Evolutionary conservation across 1,284 basidiomycete species (phyloP).

Genomic region (Hypsizygus ulmarius): DNA sequence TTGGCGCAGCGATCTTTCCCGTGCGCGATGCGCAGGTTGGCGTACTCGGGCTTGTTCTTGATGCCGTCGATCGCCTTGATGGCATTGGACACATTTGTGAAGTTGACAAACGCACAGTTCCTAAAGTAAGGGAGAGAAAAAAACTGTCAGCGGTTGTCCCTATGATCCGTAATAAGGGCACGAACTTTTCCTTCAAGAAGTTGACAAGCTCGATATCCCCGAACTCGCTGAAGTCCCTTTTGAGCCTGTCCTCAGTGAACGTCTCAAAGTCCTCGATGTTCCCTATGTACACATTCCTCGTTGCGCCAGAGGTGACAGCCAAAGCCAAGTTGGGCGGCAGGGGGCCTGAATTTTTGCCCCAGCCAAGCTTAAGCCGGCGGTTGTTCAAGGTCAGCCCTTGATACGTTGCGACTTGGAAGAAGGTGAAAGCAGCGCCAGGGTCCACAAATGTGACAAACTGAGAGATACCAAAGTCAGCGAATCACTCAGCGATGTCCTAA

Average conservation of each 20-base stretch:
- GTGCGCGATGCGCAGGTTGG: constrained; percentile 81
- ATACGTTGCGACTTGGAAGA: constrained; percentile 86
- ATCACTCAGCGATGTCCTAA: constrained; percentile 6
- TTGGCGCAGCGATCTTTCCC: constrained; percentile 95
- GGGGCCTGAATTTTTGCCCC: constrained; percentile 91
- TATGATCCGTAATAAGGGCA: constrained; percentile 16
- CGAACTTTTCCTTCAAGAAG: constrained; percentile 89
- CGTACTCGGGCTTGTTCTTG: constrained; percentile 83
- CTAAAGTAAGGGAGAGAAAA: constrained; percentile 32
- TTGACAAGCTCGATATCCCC: constrained; percentile 96
- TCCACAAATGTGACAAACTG: constrained; percentile 92
- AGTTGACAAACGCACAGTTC: constrained; percentile 95
- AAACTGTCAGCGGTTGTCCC: constrained; percentile 1
- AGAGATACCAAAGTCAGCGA: constrained; percentile 13
- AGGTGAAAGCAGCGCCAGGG: constrained; percentile 84
- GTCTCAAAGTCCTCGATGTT: constrained; percentile 90
- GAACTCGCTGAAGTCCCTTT: constrained; percentile 87
- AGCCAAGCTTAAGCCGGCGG: constrained; percentile 89
- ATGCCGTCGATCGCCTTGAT: constrained; percentile 95
- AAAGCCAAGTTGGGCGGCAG: constrained; percentile 80
- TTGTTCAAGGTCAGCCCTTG: constrained; percentile 89
- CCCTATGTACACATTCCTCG: constrained; percentile 92
- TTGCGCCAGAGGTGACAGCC: constrained; percentile 87
- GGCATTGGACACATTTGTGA: constrained; percentile 85
- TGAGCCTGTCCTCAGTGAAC: constrained; percentile 83